Evolutionary conservation across 192 early-diverging fungal species (phyloP).

Genomic region (Piromyces finnis): DNA sequence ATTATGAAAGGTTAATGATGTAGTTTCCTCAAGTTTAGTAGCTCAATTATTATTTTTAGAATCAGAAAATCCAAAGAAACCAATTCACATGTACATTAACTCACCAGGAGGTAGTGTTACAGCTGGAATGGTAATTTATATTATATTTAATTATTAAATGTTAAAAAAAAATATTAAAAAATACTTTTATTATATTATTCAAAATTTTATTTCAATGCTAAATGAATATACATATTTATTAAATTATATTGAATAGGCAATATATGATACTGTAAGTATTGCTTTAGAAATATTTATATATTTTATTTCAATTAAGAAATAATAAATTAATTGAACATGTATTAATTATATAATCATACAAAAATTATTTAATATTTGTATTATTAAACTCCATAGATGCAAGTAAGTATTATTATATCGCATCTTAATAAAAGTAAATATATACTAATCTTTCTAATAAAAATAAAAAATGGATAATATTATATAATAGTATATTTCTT

Average conservation of each 20-base stretch:
- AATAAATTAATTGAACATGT: too few relatives aligned
- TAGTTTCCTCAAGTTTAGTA: constrained; percentile 67
- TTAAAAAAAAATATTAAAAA: too few relatives aligned
- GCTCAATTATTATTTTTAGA: constrained; percentile 91
- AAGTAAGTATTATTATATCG: too few relatives aligned
- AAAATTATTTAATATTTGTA: too few relatives aligned
- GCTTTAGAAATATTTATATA: too few relatives aligned
- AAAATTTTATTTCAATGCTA: background rate
- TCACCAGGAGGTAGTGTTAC: constrained; percentile 93
- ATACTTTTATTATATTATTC: too few relatives aligned
- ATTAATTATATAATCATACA: too few relatives aligned
- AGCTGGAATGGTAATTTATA: constrained; percentile 48
- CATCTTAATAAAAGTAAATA: too few relatives aligned
- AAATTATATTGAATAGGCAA: constrained; percentile 17
- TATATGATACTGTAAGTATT: constrained; percentile 19
- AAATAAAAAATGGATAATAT: too few relatives aligned
- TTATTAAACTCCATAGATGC: background rate
- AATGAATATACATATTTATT: constrained; percentile 64
- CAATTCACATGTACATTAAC: constrained; percentile 92
- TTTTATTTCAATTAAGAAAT: too few relatives aligned
- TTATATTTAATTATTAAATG: too few relatives aligned
- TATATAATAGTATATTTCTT: constrained; percentile 87
- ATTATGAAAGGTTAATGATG: constrained; percentile 48
- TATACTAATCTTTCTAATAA: too few relatives aligned
- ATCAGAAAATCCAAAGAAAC: constrained; percentile 82